These are phyloP conservation scores for Fusarium camptoceras DNA, from an alignment of 2,329 filamentous ascomycete genomes.

Conservation along the genomic window DNA sequence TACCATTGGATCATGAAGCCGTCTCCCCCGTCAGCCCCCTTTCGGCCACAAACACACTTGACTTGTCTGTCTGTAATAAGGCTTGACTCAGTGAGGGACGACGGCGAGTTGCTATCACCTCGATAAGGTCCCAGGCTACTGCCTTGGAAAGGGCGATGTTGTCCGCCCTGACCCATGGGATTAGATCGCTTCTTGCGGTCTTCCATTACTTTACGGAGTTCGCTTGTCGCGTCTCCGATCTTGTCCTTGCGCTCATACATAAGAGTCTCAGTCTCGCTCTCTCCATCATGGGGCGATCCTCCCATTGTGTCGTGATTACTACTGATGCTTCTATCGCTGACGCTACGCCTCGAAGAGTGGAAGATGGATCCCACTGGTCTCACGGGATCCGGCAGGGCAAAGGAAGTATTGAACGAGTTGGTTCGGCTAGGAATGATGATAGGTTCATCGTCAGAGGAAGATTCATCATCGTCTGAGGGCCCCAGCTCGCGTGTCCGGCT, in stretches of 20 bases:
- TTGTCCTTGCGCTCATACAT: conserved; percentile 59
- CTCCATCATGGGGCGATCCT: conserved; percentile 55
- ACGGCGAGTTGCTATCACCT: conserved; percentile 62
- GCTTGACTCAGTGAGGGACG: conserved; percentile 62
- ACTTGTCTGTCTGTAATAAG: conserved; percentile 58
- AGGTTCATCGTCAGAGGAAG: conserved; percentile 72
- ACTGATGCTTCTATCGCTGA: conserved; percentile 63
- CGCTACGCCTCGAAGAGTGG: conserved; percentile 59
- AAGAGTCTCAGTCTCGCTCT: conserved; percentile 71
- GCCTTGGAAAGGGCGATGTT: conserved; percentile 50
- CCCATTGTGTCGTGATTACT: conserved; percentile 54
- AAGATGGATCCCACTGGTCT: conserved; percentile 63
- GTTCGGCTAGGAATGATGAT: conserved; percentile 73
- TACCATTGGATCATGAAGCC: conserved; percentile 74
- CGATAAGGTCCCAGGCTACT: conserved; percentile 51
- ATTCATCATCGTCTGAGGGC: conserved; percentile 65
- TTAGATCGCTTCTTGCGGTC: conserved; percentile 59
- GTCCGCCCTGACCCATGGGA: conserved; percentile 49
- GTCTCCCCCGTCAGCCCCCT: conserved; percentile 58
- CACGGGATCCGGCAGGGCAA: conserved; percentile 66
- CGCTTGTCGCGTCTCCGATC: conserved; percentile 69
- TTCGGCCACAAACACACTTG: conserved; percentile 68
- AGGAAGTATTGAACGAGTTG: conserved; percentile 65
- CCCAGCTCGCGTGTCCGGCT: conserved; percentile 54
- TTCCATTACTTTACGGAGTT: conserved; percentile 69